A percentile compares a stretch with the other conserved stretches of the same genome.
Conservation (phyloP, 495 filamentous ascomycete genomes). For the Aspergillus indologenus region DNA sequence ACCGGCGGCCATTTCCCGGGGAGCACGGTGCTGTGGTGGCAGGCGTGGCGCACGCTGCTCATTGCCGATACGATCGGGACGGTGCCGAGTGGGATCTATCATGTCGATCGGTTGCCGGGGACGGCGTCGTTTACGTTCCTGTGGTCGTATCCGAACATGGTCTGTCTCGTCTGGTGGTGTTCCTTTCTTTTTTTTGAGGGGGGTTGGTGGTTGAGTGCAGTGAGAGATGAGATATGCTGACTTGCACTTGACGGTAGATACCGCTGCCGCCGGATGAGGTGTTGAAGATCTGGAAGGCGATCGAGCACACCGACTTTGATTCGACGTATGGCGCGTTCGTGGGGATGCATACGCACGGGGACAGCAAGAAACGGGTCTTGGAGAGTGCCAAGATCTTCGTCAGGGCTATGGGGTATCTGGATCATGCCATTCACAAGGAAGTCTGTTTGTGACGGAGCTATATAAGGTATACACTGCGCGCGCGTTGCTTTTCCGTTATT, state of each 20-base stretch:
- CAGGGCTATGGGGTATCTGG: constrained; percentile 50
- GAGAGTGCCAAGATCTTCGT: constrained; percentile 75
- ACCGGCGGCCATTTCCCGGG: constrained; percentile 75
- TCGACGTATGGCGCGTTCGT: constrained; percentile 65
- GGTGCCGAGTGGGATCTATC: constrained; percentile 57
- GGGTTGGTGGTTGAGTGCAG: background rate
- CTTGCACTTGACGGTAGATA: constrained; percentile 46
- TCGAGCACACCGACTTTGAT: constrained; percentile 51
- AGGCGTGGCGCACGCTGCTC: constrained; percentile 47
- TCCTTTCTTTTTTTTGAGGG: constrained; percentile 31
- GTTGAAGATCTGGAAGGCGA: constrained; percentile 45
- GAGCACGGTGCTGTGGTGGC: constrained; percentile 59
- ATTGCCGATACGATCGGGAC: constrained; percentile 71
- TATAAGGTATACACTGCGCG: background rate
- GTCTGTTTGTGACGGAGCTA: constrained; percentile 9
- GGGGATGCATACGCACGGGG: constrained; percentile 54
- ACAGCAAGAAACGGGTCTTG: constrained; percentile 61
- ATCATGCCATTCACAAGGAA: constrained; percentile 39
- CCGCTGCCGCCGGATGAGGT: constrained; percentile 49
- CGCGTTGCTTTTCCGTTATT: background rate
- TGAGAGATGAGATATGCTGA: background rate
- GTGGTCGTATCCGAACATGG: constrained; percentile 78
- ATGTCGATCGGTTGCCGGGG: constrained; percentile 50
- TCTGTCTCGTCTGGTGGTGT: constrained; percentile 25
- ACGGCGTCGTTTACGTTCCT: constrained; percentile 68